Percentiles rank a stretch among this genome's conserved stretches.
Conservation (phyloP, 2,329 filamentous ascomycete genomes). For the Graphiopsis chlorocephala region DNA sequence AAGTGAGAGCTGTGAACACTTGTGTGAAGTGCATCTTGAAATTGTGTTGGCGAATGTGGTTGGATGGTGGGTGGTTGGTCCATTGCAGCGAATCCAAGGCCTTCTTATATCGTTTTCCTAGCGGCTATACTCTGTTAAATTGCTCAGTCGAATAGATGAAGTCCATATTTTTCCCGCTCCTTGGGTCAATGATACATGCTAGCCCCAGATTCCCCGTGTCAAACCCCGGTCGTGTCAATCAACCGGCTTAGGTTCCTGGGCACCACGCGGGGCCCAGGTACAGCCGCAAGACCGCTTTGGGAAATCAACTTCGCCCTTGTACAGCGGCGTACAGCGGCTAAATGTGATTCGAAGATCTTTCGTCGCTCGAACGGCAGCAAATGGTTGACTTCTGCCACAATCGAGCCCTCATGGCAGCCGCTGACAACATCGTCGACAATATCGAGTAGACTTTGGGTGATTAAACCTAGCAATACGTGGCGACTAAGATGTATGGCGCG, state of each 20-base stretch:
- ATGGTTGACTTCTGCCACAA: not conserved
- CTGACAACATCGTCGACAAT: not conserved
- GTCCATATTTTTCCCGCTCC: constrained; percentile 10
- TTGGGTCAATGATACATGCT: constrained; percentile 1
- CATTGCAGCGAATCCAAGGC: not conserved
- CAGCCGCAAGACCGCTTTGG: constrained; percentile 1
- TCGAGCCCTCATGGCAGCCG: not conserved
- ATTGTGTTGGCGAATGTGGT: not conserved
- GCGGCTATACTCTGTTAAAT: constrained; percentile 15
- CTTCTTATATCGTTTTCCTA: not conserved
- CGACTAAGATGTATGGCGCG: not conserved
- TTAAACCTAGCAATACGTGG: not conserved
- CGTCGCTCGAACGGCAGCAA: not conserved
- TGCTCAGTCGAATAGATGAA: constrained; percentile 6
- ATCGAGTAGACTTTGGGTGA: not conserved
- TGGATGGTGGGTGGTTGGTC: not conserved
- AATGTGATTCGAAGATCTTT: not conserved
- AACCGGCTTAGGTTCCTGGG: constrained; percentile 15
- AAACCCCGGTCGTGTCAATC: constrained; percentile 2
- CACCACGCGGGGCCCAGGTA: constrained; percentile 12
- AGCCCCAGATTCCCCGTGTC: constrained; percentile 11
- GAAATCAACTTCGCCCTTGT: not conserved
- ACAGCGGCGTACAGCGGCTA: constrained; percentile 14
- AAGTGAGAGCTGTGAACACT: constrained; percentile 3
- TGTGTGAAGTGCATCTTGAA: constrained; percentile 14